Evolutionary conservation across 768 basidiomycete species (phyloP).

Genomic region (Suillus bovinus): DNA sequence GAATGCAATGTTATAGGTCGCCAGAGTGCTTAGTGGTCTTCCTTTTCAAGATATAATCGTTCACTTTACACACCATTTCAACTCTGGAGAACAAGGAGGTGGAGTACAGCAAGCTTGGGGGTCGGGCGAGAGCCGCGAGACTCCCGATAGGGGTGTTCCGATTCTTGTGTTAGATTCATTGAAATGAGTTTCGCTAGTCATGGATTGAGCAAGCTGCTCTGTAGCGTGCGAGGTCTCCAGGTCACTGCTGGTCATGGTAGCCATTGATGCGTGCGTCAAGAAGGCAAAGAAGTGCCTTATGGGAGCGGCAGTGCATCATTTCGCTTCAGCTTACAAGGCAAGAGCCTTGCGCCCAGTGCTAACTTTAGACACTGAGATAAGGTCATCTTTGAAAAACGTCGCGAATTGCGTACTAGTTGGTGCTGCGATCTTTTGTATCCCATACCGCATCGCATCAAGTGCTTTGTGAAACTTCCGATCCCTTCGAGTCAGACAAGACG

Average conservation of each 20-base stretch:
- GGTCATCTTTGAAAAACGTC: too few relatives aligned
- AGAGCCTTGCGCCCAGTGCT: slow-evolving; percentile 5
- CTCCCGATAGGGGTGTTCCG: background rate
- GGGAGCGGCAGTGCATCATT: slow-evolving; percentile 1
- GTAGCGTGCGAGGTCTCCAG: background rate
- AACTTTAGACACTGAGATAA: too few relatives aligned
- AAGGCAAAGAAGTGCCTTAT: slow-evolving; percentile 2
- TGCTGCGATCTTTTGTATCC: too few relatives aligned
- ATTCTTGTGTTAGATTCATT: background rate
- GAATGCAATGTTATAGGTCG: background rate
- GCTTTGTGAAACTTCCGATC: too few relatives aligned
- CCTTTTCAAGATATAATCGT: background rate
- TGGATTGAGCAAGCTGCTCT: background rate
- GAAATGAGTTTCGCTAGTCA: background rate
- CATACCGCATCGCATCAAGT: too few relatives aligned
- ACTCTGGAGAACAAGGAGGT: background rate
- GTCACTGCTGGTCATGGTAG: background rate
- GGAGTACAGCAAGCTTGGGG: background rate
- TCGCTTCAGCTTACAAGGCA: background rate
- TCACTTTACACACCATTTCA: background rate
- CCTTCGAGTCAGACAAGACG: too few relatives aligned
- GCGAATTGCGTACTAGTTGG: too few relatives aligned
- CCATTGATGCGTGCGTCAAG: background rate
- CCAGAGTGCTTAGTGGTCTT: background rate
- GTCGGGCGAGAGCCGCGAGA: background rate